phyloP scores from a whole-genome alignment of 768 basidiomycete species.

The Cystofilobasidium ferigula region DNA sequence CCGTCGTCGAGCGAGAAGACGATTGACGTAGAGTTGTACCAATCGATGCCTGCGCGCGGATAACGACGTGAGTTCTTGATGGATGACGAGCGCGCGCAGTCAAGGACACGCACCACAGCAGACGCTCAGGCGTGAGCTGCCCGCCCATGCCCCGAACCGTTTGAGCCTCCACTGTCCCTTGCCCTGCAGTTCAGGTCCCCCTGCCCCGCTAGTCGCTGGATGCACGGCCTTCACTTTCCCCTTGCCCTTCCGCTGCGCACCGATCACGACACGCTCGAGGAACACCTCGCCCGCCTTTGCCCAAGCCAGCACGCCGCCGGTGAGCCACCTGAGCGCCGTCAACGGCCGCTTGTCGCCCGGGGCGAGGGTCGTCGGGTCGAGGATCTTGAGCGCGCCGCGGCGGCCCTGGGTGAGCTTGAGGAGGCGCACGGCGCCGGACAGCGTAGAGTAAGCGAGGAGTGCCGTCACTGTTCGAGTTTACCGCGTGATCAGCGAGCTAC shows the following conservation, averaged over 20 bases:
- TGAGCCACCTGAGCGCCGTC: background rate
- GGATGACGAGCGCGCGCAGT: background rate
- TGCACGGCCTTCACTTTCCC: background rate
- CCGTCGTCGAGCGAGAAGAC: conserved; percentile 4
- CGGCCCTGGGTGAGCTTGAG: background rate
- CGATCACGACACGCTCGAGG: background rate
- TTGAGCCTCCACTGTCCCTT: background rate
- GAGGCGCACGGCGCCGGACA: background rate
- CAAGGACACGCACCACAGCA: conserved; percentile 1
- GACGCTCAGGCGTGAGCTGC: background rate
- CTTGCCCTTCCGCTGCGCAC: background rate
- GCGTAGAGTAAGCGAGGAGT: conserved; percentile 1
- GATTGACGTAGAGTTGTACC: background rate
- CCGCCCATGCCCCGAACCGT: conserved; percentile 1
- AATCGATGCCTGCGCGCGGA: background rate
- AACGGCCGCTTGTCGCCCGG: background rate
- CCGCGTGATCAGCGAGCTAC: background rate
- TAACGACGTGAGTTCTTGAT: too few species aligned
- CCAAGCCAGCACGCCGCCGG: background rate
- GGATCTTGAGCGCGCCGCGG: background rate
- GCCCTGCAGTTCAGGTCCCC: background rate
- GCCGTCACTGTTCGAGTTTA: background rate
- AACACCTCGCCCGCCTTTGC: conserved; percentile 5
- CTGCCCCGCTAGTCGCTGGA: background rate
- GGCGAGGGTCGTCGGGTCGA: background rate